Evolutionary conservation across 768 basidiomycete genomes (phyloP).

Genomic region (Zangia roseola): DNA sequence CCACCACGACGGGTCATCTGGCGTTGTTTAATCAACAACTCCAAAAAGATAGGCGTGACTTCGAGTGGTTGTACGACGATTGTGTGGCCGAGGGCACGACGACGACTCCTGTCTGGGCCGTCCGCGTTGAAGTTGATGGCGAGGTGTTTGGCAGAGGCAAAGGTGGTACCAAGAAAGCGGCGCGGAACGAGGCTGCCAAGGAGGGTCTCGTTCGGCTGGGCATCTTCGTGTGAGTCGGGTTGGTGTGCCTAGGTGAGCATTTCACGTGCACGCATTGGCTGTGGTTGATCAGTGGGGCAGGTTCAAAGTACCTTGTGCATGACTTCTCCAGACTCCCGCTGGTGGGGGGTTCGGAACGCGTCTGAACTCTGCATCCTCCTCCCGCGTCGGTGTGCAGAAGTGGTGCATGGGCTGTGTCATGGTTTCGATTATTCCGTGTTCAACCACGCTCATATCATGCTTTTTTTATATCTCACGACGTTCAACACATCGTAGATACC

Average conservation of each 20-base stretch:
- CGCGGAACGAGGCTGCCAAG: slow-evolving; percentile 81
- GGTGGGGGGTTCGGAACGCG: slow-evolving; percentile 33
- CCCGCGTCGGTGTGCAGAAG: slow-evolving; percentile 66
- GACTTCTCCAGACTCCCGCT: slow-evolving; percentile 58
- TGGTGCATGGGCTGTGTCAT: slow-evolving; percentile 40
- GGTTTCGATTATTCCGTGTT: slow-evolving; percentile 1
- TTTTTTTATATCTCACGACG: background rate
- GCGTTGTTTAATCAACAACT: slow-evolving; percentile 79
- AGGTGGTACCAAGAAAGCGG: slow-evolving; percentile 76
- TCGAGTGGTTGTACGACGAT: slow-evolving; percentile 74
- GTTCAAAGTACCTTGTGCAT: slow-evolving; percentile 38
- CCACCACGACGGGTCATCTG: slow-evolving; percentile 56
- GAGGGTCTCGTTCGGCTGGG: slow-evolving; percentile 62
- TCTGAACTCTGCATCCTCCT: slow-evolving; percentile 23
- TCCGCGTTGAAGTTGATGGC: slow-evolving; percentile 61
- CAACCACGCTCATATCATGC: background rate
- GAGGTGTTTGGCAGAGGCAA: slow-evolving; percentile 58
- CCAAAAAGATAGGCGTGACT: slow-evolving; percentile 51
- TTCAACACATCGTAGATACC: background rate
- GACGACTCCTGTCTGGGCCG: slow-evolving; percentile 78
- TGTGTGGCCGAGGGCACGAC: slow-evolving; percentile 45
- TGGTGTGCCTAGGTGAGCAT: slow-evolving; percentile 34
- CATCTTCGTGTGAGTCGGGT: slow-evolving; percentile 40
- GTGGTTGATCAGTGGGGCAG: background rate
- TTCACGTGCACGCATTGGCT: background rate